Conservation (phyloP, 148 eudicot species). For the Chenopodium album region DNA sequence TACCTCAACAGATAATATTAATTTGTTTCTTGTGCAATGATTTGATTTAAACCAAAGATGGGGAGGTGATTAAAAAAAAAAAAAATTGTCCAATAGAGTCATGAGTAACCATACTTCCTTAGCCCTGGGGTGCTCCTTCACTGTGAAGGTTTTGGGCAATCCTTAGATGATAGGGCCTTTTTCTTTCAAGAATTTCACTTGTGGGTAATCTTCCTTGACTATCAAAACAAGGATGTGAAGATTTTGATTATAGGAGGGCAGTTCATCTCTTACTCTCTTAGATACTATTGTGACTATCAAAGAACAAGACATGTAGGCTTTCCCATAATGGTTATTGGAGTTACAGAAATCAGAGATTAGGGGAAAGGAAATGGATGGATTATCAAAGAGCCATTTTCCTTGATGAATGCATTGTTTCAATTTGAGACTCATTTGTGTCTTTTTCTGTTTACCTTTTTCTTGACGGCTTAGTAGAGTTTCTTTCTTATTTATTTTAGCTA, state of each 20-base stretch:
- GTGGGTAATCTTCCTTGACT: constrained; percentile 2
- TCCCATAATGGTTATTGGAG: neutral
- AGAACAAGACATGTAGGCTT: neutral
- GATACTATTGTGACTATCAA: neutral
- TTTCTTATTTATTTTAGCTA: neutral
- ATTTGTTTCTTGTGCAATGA: neutral
- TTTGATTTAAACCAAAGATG: neutral
- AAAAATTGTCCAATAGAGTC: neutral
- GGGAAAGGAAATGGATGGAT: no score
- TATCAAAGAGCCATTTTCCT: no score
- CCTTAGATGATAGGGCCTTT: constrained; percentile 7
- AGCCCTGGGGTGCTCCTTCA: neutral
- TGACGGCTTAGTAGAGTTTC: neutral
- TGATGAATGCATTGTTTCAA: no score
- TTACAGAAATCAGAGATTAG: neutral
- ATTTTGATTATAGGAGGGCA: neutral
- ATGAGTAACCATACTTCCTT: neutral
- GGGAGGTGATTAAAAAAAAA: no score
- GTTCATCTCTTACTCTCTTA: neutral
- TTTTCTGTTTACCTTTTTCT: no score
- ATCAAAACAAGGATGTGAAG: neutral
- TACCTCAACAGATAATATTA: neutral
- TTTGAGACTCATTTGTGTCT: no score
- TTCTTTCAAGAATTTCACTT: neutral
- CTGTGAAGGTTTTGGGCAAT: neutral